Conservation (phyloP, 768 basidiomycete genomes). For the Lactarius vividus region DNA sequence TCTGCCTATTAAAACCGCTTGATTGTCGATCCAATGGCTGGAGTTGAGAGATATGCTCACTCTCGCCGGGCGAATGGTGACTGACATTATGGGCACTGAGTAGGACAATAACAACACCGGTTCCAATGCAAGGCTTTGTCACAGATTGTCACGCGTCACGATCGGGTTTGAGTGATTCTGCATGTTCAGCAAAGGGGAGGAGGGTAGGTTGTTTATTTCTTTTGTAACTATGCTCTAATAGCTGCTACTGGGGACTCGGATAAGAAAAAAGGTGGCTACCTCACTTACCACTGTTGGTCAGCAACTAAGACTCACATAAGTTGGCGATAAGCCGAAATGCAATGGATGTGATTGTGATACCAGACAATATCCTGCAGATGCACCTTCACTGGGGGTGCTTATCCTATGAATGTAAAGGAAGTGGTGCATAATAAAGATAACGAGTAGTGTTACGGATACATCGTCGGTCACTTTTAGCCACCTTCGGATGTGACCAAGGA, state of each 20-base stretch:
- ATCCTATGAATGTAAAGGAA: background rate
- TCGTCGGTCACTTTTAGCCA: background rate
- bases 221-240: too few relatives aligned
- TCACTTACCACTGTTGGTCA: too few relatives aligned
- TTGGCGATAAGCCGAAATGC: background rate
- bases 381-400: background rate
- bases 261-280: too few relatives aligned
- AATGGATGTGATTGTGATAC: background rate
- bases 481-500: background rate
- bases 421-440: background rate
- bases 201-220: too few relatives aligned
- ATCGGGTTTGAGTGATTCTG: too few relatives aligned
- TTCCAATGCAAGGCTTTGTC: background rate
- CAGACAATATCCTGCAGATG: background rate
- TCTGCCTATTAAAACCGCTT: slow-evolving; percentile 54
- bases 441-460: background rate
- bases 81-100: slow-evolving; percentile 27
- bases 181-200: too few relatives aligned
- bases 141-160: background rate
- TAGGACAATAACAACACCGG: background rate
- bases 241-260: too few relatives aligned
- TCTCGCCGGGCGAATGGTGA: slow-evolving; percentile 47
- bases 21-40: slow-evolving; percentile 17
- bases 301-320: too few relatives aligned
- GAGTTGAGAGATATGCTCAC: slow-evolving; percentile 28